These are phyloP conservation scores for Cordyceps sp. DNA, from an alignment of 2,329 filamentous ascomycete genomes.

Conservation along the genomic window DNA sequence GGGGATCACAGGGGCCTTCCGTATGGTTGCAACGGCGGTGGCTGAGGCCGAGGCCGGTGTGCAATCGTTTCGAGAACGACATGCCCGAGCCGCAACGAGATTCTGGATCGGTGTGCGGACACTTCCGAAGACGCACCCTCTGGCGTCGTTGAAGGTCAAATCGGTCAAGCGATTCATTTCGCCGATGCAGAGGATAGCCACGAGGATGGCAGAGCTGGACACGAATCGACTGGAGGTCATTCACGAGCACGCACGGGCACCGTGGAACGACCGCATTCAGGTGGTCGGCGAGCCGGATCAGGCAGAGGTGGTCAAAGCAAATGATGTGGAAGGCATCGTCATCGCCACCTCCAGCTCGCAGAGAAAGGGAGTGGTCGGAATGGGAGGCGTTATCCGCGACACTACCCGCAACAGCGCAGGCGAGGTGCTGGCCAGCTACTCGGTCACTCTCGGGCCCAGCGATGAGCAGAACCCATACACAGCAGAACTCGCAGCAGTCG, in stretches of 20 bases:
- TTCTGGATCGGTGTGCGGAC: slow-evolving; percentile 1
- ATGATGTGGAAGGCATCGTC: slow-evolving; percentile 2
- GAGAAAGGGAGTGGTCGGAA: slow-evolving; percentile 2
- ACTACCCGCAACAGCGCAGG: neutral
- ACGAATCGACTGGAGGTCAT: slow-evolving; percentile 2
- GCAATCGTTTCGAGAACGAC: too few relatives aligned
- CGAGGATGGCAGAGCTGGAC: neutral
- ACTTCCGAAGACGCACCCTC: slow-evolving; percentile 1
- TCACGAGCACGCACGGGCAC: slow-evolving; percentile 1
- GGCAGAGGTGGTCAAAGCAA: neutral
- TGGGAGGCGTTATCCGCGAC: slow-evolving; percentile 2
- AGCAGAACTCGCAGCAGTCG: slow-evolving; percentile 4
- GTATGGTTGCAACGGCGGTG: slow-evolving; percentile 3
- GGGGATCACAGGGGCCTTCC: neutral
- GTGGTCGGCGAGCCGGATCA: neutral
- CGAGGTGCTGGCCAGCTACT: slow-evolving; percentile 4
- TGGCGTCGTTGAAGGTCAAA: slow-evolving; percentile 1
- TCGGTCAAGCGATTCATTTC: neutral
- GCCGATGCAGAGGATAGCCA: slow-evolving; percentile 1
- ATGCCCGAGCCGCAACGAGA: neutral
- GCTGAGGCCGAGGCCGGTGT: slow-evolving; percentile 3
- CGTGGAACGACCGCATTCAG: slow-evolving; percentile 1
- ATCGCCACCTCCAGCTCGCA: slow-evolving; percentile 2
- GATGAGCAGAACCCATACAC: slow-evolving; percentile 6
- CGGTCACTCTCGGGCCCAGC: slow-evolving; percentile 3